Evolutionary conservation across 805 yeast genomes (phyloP), one percentile per base, ranked within the genome.

Genomic region (Cyberlindnera meyerae): DNA sequence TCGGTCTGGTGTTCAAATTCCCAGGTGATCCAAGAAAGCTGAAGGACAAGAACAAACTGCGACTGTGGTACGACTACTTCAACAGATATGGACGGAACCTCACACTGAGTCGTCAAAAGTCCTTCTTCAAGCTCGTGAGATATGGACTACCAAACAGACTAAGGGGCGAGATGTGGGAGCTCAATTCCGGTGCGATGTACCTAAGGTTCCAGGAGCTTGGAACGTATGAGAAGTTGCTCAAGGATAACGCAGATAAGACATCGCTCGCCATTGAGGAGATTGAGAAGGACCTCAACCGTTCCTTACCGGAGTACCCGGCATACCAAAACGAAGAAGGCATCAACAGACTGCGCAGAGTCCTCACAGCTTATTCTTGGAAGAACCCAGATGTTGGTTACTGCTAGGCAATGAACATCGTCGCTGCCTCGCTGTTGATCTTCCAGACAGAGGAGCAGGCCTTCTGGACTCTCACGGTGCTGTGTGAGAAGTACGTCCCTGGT

Each of bases 371-470:
- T 54, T 85, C 96, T 0, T 93, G 97, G 97, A 85, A 83, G 47
- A 88, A 89, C 57, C 96, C 96, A 0, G 96, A 90, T 28, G 86
- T 93, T 18, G 99, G 99, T 0, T 93, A 93, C 59, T 93, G 99
- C 58, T 98, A 93, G 60, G 98, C 97, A 1, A 93, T 94, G 98
- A 93, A 93, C 57, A 93, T 93, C 34, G 88, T 84, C 8, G 78
- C 76, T 2, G 95, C 95, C 2, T 89, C 86, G 0, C 58, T 84
- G 36, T 62, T 84, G 42, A 82, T 82, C 27, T 83, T 78, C 57
- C 88, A 86, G 82, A 82, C 94, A 8, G 99, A 93, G 59, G 98
- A 90, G 47, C 97, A 93, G 60, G 97, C 96, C 0, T 93, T 87
- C 55, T 93, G 97, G 97, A 77, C 90, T 40, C 68, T 93, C 39